Conservation (phyloP, 371 early-diverging fungal species). For the Actinomucor elegans region DNA sequence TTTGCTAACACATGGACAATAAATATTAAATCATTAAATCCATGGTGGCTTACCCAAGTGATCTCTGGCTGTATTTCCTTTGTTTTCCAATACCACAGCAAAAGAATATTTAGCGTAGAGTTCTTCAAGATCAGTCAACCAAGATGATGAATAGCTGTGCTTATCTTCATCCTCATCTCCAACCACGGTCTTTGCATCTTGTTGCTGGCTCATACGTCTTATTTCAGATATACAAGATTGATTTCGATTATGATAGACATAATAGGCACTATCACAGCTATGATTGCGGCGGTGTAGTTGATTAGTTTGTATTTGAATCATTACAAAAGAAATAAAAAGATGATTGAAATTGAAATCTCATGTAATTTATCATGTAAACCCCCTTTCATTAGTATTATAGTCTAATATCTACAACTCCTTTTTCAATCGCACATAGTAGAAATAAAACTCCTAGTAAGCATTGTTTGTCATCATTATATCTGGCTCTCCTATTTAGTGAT, state of each 20-base stretch:
- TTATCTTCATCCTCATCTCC: not conserved
- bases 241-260: too few species aligned
- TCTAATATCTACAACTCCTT: too few species aligned
- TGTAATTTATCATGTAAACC: not conserved
- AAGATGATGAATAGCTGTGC: not conserved
- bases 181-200: slow-evolving; percentile 1
- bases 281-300: not conserved
- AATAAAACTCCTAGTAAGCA: too few species aligned
- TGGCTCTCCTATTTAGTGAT: too few species aligned
- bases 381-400: not conserved
- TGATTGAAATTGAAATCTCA: not conserved
- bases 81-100: slow-evolving; percentile 57
- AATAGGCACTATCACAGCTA: not conserved
- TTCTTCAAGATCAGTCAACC: slow-evolving; percentile 1
- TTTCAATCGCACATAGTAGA: too few species aligned
- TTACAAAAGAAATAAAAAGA: not conserved
- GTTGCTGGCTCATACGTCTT: too few species aligned
- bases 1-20: too few species aligned
- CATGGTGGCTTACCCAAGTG: slow-evolving; percentile 49
- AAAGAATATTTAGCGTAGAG: slow-evolving; percentile 15
- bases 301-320: not conserved
- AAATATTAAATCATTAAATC: too few species aligned
- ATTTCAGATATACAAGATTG: too few species aligned
- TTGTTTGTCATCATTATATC: too few species aligned
- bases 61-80: slow-evolving; percentile 72